Evolutionary conservation across 176 grass and related monocot species (phyloP).

Genomic region (Phragmites australis): DNA sequence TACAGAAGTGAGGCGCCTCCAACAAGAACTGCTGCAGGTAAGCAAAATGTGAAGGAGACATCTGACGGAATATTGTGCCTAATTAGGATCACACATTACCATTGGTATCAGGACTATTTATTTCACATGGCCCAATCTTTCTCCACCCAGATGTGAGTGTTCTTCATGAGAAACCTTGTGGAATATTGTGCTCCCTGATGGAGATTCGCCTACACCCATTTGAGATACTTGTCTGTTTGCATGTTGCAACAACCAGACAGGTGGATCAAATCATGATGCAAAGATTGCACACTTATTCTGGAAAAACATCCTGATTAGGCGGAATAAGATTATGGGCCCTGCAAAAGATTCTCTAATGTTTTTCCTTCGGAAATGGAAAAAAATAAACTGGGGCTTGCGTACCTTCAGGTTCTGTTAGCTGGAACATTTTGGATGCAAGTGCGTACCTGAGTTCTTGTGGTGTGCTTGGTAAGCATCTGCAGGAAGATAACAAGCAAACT

Average conservation of each 20-base stretch:
- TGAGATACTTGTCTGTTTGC: conserved; percentile 27
- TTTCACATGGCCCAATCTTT: background rate
- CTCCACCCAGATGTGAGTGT: conserved; percentile 3
- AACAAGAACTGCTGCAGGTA: conserved; percentile 23
- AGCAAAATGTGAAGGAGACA: background rate
- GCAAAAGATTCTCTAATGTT: background rate
- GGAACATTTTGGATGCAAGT: conserved; percentile 12
- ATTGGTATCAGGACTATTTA: background rate
- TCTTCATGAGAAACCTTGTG: conserved; percentile 42
- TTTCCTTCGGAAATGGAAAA: background rate
- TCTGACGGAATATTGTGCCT: background rate
- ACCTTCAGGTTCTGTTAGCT: background rate
- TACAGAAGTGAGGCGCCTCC: background rate
- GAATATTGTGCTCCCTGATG: conserved; percentile 17
- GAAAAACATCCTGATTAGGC: conserved; percentile 14
- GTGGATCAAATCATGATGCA: conserved; percentile 11
- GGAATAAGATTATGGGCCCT: too few relatives aligned
- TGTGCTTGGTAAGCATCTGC: background rate
- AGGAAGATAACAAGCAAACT: background rate
- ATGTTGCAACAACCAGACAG: conserved; percentile 24
- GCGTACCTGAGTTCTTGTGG: background rate
- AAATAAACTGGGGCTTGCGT: background rate
- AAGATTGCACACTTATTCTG: background rate
- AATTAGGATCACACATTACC: background rate
- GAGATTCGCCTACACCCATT: conserved; percentile 25